These are phyloP conservation scores for Metarhizium brunneum DNA, from an alignment of 2,329 filamentous ascomycete species.

Conservation along the genomic window DNA sequence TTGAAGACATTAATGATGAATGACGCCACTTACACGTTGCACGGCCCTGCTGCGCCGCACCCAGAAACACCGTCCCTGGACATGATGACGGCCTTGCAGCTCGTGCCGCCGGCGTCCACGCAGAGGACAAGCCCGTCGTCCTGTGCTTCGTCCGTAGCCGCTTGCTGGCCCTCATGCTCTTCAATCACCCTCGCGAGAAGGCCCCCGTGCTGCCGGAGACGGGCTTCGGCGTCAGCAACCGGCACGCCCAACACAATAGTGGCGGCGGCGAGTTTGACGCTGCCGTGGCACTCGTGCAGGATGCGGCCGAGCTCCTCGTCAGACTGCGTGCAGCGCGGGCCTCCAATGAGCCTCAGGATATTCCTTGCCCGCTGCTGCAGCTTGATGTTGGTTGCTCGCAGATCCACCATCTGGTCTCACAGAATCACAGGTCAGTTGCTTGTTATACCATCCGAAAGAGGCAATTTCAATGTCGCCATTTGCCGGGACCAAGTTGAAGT, in stretches of 20 bases:
- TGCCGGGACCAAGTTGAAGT: too few species aligned
- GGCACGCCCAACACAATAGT: neutral
- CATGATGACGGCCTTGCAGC: conserved; percentile 28
- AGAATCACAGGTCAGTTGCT: too few species aligned
- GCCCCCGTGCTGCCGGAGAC: conserved; percentile 8
- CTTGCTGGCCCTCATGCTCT: neutral
- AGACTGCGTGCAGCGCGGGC: conserved; percentile 7
- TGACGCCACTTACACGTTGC: conserved; percentile 24
- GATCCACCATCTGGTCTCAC: conserved; percentile 9
- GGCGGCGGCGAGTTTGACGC: conserved; percentile 5
- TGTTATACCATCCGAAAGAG: too few species aligned
- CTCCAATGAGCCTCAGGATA: conserved; percentile 13
- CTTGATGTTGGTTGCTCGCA: conserved; percentile 28
- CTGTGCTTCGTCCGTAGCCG: neutral
- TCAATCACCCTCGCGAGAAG: conserved; percentile 11
- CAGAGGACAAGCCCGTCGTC: conserved; percentile 19
- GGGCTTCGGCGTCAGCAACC: conserved; percentile 13
- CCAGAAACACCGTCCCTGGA: conserved; percentile 15
- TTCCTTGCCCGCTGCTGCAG: conserved; percentile 17
- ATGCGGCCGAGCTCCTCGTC: conserved; percentile 12
- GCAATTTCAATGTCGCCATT: too few species aligned
- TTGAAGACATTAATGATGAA: neutral
- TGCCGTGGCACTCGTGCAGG: conserved; percentile 9
- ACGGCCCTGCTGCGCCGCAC: conserved; percentile 20
- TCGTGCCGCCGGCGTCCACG: conserved; percentile 32